Evolutionary conservation across 2,329 filamentous ascomycete genomes (phyloP).

Genomic region (Penicillium sp.): DNA sequence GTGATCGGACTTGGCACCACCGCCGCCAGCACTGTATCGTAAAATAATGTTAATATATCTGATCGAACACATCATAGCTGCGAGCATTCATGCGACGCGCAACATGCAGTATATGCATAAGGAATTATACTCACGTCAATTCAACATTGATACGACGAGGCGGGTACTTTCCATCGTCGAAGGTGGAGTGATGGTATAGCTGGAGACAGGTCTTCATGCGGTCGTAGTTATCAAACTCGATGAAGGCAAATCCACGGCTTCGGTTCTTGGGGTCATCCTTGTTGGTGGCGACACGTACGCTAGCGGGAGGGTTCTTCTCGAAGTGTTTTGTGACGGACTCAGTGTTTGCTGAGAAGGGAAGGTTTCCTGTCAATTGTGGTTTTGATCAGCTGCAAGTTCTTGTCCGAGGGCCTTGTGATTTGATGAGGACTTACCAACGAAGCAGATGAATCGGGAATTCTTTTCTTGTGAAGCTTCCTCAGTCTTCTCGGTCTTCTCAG

Average conservation of each 20-base stretch:
- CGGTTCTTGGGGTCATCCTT: slow-evolving; percentile 58
- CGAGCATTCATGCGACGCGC: not conserved
- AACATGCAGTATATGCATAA: not conserved
- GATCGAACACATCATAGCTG: not conserved
- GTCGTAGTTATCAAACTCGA: slow-evolving; percentile 84
- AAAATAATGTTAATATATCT: not conserved
- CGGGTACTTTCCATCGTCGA: slow-evolving; percentile 57
- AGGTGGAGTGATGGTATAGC: slow-evolving; percentile 82
- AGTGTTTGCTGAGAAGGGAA: slow-evolving; percentile 78
- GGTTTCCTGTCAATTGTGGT: slow-evolving; percentile 62
- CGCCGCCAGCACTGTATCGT: slow-evolving; percentile 66
- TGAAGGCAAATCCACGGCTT: slow-evolving; percentile 76
- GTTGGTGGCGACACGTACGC: slow-evolving; percentile 71
- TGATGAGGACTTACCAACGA: slow-evolving; percentile 59
- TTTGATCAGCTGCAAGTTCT: not conserved
- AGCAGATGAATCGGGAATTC: slow-evolving; percentile 69
- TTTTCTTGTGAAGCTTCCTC: slow-evolving; percentile 20
- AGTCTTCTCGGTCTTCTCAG: not conserved
- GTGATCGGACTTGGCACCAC: slow-evolving; percentile 69
- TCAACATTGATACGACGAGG: slow-evolving; percentile 87
- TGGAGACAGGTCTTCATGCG: slow-evolving; percentile 91
- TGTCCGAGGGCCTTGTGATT: not conserved
- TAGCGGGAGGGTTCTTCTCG: slow-evolving; percentile 66
- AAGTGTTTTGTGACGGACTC: slow-evolving; percentile 74
- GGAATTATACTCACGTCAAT: slow-evolving; percentile 64